Evolutionary conservation across 495 filamentous ascomycete species (phyloP).

Genomic region (Jackrogersella multiformis): DNA sequence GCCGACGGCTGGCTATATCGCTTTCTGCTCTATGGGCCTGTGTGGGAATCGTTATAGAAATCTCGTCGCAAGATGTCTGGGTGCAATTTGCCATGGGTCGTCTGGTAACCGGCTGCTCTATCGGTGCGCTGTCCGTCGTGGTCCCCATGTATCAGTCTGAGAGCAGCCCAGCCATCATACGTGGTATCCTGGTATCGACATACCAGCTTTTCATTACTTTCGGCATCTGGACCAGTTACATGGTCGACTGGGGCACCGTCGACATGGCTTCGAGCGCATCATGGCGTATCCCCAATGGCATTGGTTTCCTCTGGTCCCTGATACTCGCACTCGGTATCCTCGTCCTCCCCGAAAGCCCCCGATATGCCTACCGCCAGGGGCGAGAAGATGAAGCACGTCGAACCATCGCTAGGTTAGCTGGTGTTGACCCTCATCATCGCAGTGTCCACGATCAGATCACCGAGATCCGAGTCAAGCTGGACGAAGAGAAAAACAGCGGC

Average conservation of each 20-base stretch:
- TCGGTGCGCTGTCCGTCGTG: conserved; percentile 74
- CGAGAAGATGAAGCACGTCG: conserved; percentile 70
- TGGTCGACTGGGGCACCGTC: conserved; percentile 81
- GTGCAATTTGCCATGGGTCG: conserved; percentile 64
- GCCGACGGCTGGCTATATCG: conserved; percentile 59
- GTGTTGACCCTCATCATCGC: conserved; percentile 69
- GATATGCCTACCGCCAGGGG: conserved; percentile 72
- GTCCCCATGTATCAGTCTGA: conserved; percentile 81
- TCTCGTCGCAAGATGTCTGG: conserved; percentile 62
- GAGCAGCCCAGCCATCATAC: conserved; percentile 70
- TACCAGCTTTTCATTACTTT: conserved; percentile 91
- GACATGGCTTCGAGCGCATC: conserved; percentile 61
- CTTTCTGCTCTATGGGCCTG: conserved; percentile 70
- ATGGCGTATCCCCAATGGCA: conserved; percentile 84
- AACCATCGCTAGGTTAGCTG: conserved; percentile 76
- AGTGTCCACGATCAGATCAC: conserved; percentile 74
- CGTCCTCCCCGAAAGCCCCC: conserved; percentile 77
- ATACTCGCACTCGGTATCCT: conserved; percentile 76
- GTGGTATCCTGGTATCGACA: conserved; percentile 72
- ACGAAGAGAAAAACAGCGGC: conserved; percentile 67
- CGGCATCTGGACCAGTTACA: conserved; percentile 83
- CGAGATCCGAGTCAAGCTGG: conserved; percentile 75
- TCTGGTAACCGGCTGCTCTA: conserved; percentile 71
- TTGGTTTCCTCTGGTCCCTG: conserved; percentile 79
- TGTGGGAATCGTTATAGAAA: conserved; percentile 74